phyloP scores from a whole-genome alignment of 2,329 filamentous ascomycete genomes.

The Penicillium concentricum region DNA sequence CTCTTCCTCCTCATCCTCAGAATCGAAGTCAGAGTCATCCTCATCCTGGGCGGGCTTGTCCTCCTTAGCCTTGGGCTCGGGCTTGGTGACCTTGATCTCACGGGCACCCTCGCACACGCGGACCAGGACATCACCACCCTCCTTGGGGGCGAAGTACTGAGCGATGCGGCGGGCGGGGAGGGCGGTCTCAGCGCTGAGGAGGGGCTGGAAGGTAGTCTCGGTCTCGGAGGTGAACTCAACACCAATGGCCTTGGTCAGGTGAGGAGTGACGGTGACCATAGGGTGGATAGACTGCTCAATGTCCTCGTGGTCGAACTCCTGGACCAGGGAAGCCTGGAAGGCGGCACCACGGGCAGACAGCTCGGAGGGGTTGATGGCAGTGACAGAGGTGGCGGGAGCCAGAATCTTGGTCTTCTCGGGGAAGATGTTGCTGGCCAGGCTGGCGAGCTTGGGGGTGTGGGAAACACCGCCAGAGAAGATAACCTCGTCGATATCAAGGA shows the following conservation, averaged over 20 bases:
- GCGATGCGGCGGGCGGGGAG: slow-evolving; percentile 84
- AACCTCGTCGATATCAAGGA: slow-evolving; percentile 90
- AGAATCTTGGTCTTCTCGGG: slow-evolving; percentile 73
- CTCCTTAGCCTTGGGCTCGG: slow-evolving; percentile 71
- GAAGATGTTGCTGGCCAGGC: slow-evolving; percentile 77
- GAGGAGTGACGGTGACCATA: slow-evolving; percentile 88
- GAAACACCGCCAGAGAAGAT: slow-evolving; percentile 89
- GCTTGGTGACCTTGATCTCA: slow-evolving; percentile 91
- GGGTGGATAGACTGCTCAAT: slow-evolving; percentile 96
- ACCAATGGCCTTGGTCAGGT: slow-evolving; percentile 84
- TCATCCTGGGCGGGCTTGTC: slow-evolving; percentile 59
- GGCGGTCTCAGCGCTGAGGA: slow-evolving; percentile 83
- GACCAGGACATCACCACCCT: slow-evolving; percentile 83
- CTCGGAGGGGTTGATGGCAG: slow-evolving; percentile 90
- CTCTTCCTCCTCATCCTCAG: slow-evolving; percentile 68
- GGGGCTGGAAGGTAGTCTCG: slow-evolving; percentile 71
- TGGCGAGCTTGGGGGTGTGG: slow-evolving; percentile 89
- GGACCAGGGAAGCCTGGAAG: slow-evolving; percentile 89
- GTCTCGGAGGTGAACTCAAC: slow-evolving; percentile 66
- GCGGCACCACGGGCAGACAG: slow-evolving; percentile 85
- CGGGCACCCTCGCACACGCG: slow-evolving; percentile 84
- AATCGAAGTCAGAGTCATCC: slow-evolving; percentile 63
- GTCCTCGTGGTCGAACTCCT: slow-evolving; percentile 89
- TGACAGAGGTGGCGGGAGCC: slow-evolving; percentile 74
- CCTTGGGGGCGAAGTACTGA: slow-evolving; percentile 71